Base-by-base conservation (phyloP, 371 early-diverging fungal genomes). In the Actinomortierella wolfii region DNA sequence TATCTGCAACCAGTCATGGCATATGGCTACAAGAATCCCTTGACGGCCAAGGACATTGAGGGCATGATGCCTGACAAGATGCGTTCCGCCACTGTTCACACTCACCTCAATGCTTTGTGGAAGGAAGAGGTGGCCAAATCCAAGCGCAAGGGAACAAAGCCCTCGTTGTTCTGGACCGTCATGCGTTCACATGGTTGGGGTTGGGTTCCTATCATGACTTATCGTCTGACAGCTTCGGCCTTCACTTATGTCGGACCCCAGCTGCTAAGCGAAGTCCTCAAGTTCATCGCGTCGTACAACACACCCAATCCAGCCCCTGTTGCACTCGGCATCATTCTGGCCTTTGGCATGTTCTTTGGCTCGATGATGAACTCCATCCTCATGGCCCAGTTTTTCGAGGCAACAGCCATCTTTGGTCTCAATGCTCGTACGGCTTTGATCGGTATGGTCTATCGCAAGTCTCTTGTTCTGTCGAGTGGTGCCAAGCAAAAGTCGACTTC, bases 401-500 rank as follows among this genome's bases (percentile, higher is more conserved):
- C 56, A n/a, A 63, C 77, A 34, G 66, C 66, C 52, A 69, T 68
- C 48, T 51, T 64, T 11, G 86, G 83, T 20, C 54, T 88, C 25
- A 56, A 61, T 23, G 56, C 76, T 15, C 70, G 86, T 15, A 76
- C 83, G 0, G 79, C 84, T 1, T 56, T 86, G 41, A 78, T 79
- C 39, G 78, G 81, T 9, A 71, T 79, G 57, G 79, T 86, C 23
- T 88, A 85, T 60, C 78, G 84, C 42, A 89, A 89, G 65, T 62
- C 82, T 6, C 67, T 88, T 34, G 55, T 51, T n/a, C 75, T 88
- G 13, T 84, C 86, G 9, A 82, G 76, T 49, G 67, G 58, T 8
- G 76, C 81, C 43, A 71, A 83, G 21, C 82, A 82, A 51, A 68
- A 68, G 29, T 58, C 61, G 29, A 76, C 76, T 34, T 60, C 76